phyloP scores from a whole-genome alignment of 2,329 filamentous ascomycete genomes.

The Ophiostoma pallidulum region DNA sequence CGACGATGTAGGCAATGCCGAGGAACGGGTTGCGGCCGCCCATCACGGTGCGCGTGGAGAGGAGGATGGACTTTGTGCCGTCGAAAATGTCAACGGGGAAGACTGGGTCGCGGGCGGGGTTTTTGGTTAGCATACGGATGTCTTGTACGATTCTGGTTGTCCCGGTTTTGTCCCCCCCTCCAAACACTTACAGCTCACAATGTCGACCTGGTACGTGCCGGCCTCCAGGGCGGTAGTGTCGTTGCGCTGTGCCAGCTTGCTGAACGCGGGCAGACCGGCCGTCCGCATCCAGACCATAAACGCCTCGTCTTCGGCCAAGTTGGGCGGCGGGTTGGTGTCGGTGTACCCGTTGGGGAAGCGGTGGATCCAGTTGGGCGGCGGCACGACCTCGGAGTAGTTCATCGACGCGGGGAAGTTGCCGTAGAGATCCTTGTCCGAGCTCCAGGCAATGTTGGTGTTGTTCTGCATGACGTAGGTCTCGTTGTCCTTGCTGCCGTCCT shows the following conservation, averaged over 20 bases:
- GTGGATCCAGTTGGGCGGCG: conserved; percentile 76
- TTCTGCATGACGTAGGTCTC: conserved; percentile 66
- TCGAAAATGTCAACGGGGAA: conserved; percentile 72
- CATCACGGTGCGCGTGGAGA: conserved; percentile 85
- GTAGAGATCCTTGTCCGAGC: conserved; percentile 72
- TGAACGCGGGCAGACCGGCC: conserved; percentile 85
- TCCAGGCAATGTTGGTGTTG: conserved; percentile 72
- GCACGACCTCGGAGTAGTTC: conserved; percentile 54
- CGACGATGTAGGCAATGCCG: conserved; percentile 90
- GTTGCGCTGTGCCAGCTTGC: conserved; percentile 83
- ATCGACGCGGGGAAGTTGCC: conserved; percentile 51
- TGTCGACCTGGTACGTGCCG: conserved; percentile 68
- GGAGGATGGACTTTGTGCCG: conserved; percentile 81
- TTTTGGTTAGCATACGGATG: too few relatives aligned
- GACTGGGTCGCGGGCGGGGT: too few relatives aligned
- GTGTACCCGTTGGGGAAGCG: conserved; percentile 65
- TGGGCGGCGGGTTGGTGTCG: conserved; percentile 52
- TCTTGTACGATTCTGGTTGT: too few relatives aligned
- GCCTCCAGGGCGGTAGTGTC: conserved; percentile 55
- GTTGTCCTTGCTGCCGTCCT: conserved; percentile 27
- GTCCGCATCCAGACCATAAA: conserved; percentile 99
- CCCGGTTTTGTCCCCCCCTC: too few relatives aligned
- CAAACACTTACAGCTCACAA: conserved; percentile 63
- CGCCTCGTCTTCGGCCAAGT: conserved; percentile 65
- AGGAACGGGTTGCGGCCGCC: conserved; percentile 93